These are phyloP conservation scores for Cucumis sativus DNA, from an alignment of 306 rosid genomes.

Conservation along the genomic window Cucumber_9930_V3 NC_026657.2:39773001-39773500, in stretches of 20 bases:
- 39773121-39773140: not conserved
- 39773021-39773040: slow-evolving; percentile 51
- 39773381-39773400: not conserved
- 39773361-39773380: not conserved
- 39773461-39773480: not conserved
- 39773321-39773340: not conserved
- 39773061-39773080: not conserved
- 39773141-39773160: not conserved
- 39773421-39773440: not conserved
- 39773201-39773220: not conserved
- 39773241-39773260: not conserved
- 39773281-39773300: not conserved
- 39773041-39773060: slow-evolving; percentile 31
- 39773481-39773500: not conserved
- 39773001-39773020: slow-evolving; percentile 44
- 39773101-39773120: not conserved
- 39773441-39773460: not conserved
- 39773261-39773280: not conserved
- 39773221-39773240: not conserved
- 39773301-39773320: not conserved
- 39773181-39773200: not conserved
- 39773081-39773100: not conserved
- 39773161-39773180: not conserved
- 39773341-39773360: not conserved
- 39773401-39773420: not conserved